A percentile compares a stretch with the other conserved stretches of the same genome.
phyloP scores from a whole-genome alignment of 2,329 filamentous ascomycete species.

The Hysterium pulicare region DNA sequence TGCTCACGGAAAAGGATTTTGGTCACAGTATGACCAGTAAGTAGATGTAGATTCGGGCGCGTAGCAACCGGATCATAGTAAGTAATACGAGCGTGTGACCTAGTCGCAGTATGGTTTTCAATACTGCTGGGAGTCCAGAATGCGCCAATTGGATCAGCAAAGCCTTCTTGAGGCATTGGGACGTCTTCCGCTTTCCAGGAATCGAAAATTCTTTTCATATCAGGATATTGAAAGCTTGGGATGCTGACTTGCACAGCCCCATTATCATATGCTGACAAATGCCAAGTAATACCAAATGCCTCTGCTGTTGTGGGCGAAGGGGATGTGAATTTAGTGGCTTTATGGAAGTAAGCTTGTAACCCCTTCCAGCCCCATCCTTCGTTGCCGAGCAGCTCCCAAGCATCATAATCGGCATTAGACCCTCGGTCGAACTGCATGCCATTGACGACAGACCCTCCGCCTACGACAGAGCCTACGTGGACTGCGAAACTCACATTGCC shows the following conservation, averaged over 20 bases:
- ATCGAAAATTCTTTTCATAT: slow-evolving; percentile 1
- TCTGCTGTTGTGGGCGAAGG: slow-evolving; percentile 2
- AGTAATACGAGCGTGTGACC: slow-evolving; percentile 31
- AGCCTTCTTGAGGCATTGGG: slow-evolving; percentile 3
- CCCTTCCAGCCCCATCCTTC: slow-evolving; percentile 55
- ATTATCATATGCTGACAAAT: slow-evolving; percentile 13
- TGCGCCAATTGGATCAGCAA: slow-evolving; percentile 16
- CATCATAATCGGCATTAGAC: slow-evolving; percentile 43
- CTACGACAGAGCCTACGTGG: slow-evolving; percentile 23
- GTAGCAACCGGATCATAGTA: slow-evolving; percentile 25
- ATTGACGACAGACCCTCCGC: slow-evolving; percentile 38
- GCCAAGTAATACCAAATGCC: slow-evolving; percentile 14
- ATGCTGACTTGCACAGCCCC: slow-evolving; percentile 14
- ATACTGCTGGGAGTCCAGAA: slow-evolving; percentile 23
- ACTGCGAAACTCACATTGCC: slow-evolving; percentile 11
- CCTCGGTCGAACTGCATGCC: slow-evolving; percentile 40
- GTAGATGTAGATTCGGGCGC: slow-evolving; percentile 22
- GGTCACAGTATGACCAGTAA: slow-evolving; percentile 14
- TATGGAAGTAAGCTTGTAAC: slow-evolving; percentile 31
- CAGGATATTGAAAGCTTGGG: slow-evolving; percentile 5
- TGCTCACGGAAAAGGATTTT: slow-evolving; percentile 7
- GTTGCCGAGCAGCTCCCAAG: slow-evolving; percentile 58
- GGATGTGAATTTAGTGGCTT: slow-evolving; percentile 15
- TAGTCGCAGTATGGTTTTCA: slow-evolving; percentile 8
- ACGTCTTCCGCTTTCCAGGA: slow-evolving; percentile 9